Percentiles rank a stretch among this genome's conserved stretches.
Evolutionary conservation across 2,329 filamentous ascomycete genomes (phyloP).

Genomic region (Tolypocladium tundrense): DNA sequence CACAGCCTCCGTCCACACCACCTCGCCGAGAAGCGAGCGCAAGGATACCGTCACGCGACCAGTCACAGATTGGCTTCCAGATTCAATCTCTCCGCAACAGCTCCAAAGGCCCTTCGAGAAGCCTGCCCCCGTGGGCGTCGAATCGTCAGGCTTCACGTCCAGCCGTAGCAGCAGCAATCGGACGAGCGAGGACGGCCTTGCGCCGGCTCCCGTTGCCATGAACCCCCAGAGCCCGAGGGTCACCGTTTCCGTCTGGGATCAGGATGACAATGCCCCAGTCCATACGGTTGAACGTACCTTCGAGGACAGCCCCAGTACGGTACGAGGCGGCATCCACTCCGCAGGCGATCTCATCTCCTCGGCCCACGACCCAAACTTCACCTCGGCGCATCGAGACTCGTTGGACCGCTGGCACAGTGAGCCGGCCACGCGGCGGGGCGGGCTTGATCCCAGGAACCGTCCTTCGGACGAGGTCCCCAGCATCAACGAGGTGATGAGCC

Average conservation of each 20-base stretch:
- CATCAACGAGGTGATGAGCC: slow-evolving; percentile 36
- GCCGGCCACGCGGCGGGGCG: slow-evolving; percentile 28
- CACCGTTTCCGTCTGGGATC: slow-evolving; percentile 46
- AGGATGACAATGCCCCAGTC: slow-evolving; percentile 25
- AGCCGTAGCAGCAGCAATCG: slow-evolving; percentile 37
- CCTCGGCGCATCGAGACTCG: slow-evolving; percentile 23
- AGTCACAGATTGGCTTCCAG: slow-evolving; percentile 14
- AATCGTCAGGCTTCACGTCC: slow-evolving; percentile 33
- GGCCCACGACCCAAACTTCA: slow-evolving; percentile 8
- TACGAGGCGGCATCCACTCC: slow-evolving; percentile 22
- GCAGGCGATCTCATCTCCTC: slow-evolving; percentile 29
- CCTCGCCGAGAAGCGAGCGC: slow-evolving; percentile 27
- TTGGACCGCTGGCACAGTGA: slow-evolving; percentile 31
- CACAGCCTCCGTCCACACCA: slow-evolving; percentile 37
- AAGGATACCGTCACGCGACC: slow-evolving; percentile 14
- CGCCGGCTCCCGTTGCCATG: slow-evolving; percentile 29
- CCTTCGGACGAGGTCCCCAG: slow-evolving; percentile 32
- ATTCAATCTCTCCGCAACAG: slow-evolving; percentile 31
- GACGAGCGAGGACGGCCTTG: slow-evolving; percentile 40
- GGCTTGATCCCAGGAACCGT: slow-evolving; percentile 37
- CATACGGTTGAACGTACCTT: slow-evolving; percentile 31
- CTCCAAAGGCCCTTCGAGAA: slow-evolving; percentile 28
- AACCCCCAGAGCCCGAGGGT: slow-evolving; percentile 41
- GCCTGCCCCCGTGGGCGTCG: slow-evolving; percentile 17
- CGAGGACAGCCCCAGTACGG: slow-evolving; percentile 23